phyloP scores from a whole-genome alignment of 2,329 filamentous ascomycete genomes.

The Microsporum ferrugineum region DNA sequence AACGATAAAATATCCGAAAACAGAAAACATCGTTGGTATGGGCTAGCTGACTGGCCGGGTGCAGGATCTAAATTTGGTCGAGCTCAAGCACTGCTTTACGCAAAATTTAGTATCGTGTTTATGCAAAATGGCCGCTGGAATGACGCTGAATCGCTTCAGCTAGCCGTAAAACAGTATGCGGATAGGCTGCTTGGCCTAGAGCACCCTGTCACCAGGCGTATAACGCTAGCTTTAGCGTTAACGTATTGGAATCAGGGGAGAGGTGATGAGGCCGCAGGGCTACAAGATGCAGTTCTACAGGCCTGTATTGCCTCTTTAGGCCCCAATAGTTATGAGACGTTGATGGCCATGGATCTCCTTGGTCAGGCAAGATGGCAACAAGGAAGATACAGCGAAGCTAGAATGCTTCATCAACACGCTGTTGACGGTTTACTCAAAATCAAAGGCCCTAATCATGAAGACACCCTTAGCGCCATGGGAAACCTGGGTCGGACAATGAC shows the following conservation, averaged over 20 bases:
- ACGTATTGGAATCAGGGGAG: slow-evolving; percentile 11
- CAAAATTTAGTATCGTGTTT: slow-evolving; percentile 8
- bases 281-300: slow-evolving; percentile 14
- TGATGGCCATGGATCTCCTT: slow-evolving; percentile 23
- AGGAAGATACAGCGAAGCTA: slow-evolving; percentile 12
- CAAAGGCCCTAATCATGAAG: slow-evolving; percentile 27
- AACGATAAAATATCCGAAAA: background rate
- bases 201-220: slow-evolving; percentile 6
- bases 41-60: background rate
- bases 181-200: slow-evolving; percentile 8
- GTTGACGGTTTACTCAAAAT: slow-evolving; percentile 14
- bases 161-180: slow-evolving; percentile 6
- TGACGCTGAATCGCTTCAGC: slow-evolving; percentile 10
- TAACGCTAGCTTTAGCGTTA: slow-evolving; percentile 12
- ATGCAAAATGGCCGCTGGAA: slow-evolving; percentile 7
- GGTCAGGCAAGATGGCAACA: slow-evolving; percentile 12
- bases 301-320: slow-evolving; percentile 13
- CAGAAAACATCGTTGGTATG: slow-evolving; percentile 6
- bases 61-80: slow-evolving; percentile 4
- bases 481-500: slow-evolving; percentile 17
- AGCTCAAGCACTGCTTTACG: background rate
- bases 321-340: slow-evolving; percentile 19
- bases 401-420: slow-evolving; percentile 14
- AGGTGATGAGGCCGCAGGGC: slow-evolving; percentile 11
- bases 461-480: slow-evolving; percentile 25